These are phyloP conservation scores for Mycena venus DNA, from an alignment of 768 basidiomycete genomes.

Conservation along the genomic window DNA sequence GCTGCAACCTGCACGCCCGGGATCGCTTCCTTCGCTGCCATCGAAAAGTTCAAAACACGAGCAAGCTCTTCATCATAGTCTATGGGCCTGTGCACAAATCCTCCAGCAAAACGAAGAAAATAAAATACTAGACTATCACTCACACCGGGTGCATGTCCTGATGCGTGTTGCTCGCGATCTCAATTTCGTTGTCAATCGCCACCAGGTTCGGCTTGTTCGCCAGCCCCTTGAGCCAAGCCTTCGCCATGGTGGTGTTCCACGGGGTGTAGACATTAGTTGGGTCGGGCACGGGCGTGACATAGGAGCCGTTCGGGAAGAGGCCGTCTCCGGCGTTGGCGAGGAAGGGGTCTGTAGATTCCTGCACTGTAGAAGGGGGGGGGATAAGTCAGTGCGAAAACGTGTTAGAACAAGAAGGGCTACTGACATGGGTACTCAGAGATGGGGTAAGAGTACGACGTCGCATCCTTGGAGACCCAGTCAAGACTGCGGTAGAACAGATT, in stretches of 20 bases:
- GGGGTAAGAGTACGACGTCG: constrained; percentile 66
- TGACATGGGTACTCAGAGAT: constrained; percentile 57
- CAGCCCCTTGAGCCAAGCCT: constrained; percentile 59
- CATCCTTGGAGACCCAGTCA: neutral
- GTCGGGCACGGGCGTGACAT: constrained; percentile 53
- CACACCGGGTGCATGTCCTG: constrained; percentile 70
- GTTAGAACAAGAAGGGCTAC: constrained; percentile 14
- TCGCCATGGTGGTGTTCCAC: constrained; percentile 62
- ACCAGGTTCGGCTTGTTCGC: constrained; percentile 62
- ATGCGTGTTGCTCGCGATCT: constrained; percentile 66
- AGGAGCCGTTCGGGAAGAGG: constrained; percentile 57
- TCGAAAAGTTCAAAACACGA: constrained; percentile 58
- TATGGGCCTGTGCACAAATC: constrained; percentile 51
- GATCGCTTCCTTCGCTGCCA: constrained; percentile 33
- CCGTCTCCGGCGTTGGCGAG: no score
- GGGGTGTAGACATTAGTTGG: constrained; percentile 57
- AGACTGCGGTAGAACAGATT: neutral
- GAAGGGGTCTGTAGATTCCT: no score
- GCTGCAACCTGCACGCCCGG: constrained; percentile 32
- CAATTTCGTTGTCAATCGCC: constrained; percentile 69
- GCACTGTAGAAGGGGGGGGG: neutral
- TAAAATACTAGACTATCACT: no score
- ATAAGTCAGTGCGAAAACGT: no score
- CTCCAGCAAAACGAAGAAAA: no score
- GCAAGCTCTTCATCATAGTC: constrained; percentile 66